Conservation (phyloP, 805 yeast species). For the Monosporozyma yasuniensis region DNA sequence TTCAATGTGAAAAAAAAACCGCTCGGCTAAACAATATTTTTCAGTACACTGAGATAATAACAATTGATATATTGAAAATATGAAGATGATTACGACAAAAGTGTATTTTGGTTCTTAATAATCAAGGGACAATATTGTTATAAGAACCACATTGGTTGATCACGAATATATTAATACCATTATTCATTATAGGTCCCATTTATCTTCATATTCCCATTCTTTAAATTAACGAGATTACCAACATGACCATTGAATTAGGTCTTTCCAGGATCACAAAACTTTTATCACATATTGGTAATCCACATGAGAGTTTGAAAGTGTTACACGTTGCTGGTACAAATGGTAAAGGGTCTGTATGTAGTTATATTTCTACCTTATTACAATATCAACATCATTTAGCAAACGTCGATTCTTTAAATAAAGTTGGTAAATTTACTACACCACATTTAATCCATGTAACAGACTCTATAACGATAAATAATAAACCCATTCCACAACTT, state of each 20-base stretch:
- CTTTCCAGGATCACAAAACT: constrained; percentile 41
- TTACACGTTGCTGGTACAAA: constrained; percentile 96
- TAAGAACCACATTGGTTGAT: no score
- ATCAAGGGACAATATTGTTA: no score
- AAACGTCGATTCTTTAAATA: constrained; percentile 1
- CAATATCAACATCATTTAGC: constrained; percentile 30
- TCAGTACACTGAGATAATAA: background rate
- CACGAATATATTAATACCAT: no score
- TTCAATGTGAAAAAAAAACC: background rate
- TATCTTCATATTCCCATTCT: no score
- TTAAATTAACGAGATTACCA: background rate
- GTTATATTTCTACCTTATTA: constrained; percentile 64
- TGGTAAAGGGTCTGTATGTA: constrained; percentile 90
- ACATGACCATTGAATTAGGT: constrained; percentile 51
- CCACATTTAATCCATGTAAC: constrained; percentile 72
- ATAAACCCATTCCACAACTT: constrained; percentile 40
- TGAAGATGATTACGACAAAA: no score
- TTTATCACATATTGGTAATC: constrained; percentile 50
- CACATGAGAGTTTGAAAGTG: constrained; percentile 54
- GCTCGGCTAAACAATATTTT: background rate
- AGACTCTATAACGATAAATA: constrained; percentile 67
- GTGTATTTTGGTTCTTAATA: no score
- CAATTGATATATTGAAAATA: background rate
- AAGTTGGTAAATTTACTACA: constrained; percentile 74
- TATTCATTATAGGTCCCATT: no score